Evolutionary conservation across 192 early-diverging fungal genomes (phyloP), one percentile per base, ranked within the genome.

Genomic region (Pilaira anomala): DNA sequence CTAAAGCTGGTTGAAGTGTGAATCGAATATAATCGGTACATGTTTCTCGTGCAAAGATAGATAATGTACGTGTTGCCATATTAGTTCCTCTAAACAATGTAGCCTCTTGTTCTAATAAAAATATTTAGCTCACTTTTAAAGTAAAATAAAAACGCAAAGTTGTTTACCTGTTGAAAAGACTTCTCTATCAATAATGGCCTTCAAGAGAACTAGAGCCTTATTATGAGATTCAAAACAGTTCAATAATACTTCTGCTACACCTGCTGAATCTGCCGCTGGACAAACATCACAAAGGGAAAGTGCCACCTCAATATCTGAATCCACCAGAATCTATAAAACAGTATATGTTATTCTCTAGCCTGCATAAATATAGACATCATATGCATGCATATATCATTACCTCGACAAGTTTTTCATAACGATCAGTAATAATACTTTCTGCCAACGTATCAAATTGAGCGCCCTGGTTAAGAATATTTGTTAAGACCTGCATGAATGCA

Each of bases 51-150:
- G 91, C 89, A 55, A 87, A 94, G 30, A 86, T 80, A 16, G 87
- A 88, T 55, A 96, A 75, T 16, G 96, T 74, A 11, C 90, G 77
- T 1, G 93, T 95, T 3, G 93, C 87, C 66, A 97, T 83, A 36
- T 87, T 89, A 76, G 94, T 96, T 67, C 93, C 80, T 22, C 95
- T 82, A 80, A 97, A 95, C 30, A 97, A 68, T 56, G 90, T 87
- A 11, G 92, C 77, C 24, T 91, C 66, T 62, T 68, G 66, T 46
- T 68, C 66, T 68, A 16, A 3, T 53, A 11, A 11, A 57, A 22
- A 11, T 7, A 7, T 22, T 29, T 33, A 36, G 14, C n/a, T 39
- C 7, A 57, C 8, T 14, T 12, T 12, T 22, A 14, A 28, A 28
- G 24, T 11, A 50, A 7, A 26, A 50, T 24, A 50, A 25, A 24